Evolutionary conservation across 2,329 filamentous ascomycete genomes (phyloP).

Genomic region (Fusarium sacchari): DNA sequence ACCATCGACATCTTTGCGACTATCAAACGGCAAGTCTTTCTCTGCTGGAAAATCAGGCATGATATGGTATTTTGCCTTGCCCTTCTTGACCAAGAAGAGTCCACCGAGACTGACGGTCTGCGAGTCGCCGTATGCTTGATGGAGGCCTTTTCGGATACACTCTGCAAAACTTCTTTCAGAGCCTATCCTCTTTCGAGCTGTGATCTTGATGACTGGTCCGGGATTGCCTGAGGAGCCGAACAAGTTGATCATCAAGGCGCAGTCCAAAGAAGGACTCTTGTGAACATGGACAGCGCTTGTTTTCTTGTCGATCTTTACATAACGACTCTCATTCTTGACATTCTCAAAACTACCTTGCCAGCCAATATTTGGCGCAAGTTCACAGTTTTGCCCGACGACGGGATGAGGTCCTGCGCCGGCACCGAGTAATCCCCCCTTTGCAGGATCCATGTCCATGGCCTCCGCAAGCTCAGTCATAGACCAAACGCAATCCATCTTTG

Average conservation of each 20-base stretch:
- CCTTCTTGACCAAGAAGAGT: neutral
- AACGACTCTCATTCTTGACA: neutral
- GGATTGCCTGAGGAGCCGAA: conserved; percentile 49
- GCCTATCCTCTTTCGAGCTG: conserved; percentile 31
- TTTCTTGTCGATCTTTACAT: conserved; percentile 40
- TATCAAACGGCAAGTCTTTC: neutral
- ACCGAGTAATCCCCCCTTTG: neutral
- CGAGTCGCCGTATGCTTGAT: neutral
- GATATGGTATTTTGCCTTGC: neutral
- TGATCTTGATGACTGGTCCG: conserved; percentile 50
- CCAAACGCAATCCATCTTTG: neutral
- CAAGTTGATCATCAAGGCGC: conserved; percentile 54
- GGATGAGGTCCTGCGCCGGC: neutral
- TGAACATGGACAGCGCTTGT: conserved; percentile 35
- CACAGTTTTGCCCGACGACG: neutral
- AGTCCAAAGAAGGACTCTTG: conserved; percentile 45
- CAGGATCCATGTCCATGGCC: neutral
- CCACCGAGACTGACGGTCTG: neutral
- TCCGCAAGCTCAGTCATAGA: conserved; percentile 28
- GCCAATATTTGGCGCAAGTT: neutral
- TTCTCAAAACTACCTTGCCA: neutral
- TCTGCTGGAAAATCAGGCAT: neutral
- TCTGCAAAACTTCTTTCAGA: neutral
- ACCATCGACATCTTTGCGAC: neutral
- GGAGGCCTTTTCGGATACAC: neutral